Base-by-base conservation (phyloP, 2,329 filamentous ascomycete species). In the Beauveria scarabaeidicola region DNA sequence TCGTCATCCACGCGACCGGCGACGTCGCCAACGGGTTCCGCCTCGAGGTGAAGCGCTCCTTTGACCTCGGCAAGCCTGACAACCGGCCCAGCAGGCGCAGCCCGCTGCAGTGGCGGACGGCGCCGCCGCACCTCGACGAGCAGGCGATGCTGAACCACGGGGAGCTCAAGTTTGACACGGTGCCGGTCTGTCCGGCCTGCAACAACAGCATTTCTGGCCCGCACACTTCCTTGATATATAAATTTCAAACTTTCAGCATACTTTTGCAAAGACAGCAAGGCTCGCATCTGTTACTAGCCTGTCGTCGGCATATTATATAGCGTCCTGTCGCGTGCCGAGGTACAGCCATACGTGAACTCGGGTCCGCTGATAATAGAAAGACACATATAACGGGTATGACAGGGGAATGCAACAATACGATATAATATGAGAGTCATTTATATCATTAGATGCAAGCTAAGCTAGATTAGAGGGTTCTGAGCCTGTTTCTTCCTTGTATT, bases 41-140 rank as follows among this genome's bases (percentile, higher is more conserved):
- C 9, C 64, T 72, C 19, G 64, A 73, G 55, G 63, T 69, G 36
- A 68, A 72, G 52, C 69, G 70, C 6, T 61, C 52, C 54, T 54
- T 66, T 41, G 63, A 72, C 57, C 50, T 73, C 1, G 17, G 48
- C 2, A 38, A 23, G 1, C 48, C 62, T 1, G 52, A 43, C 0
- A 59, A 63, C 29, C 0, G 13, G 1, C 70, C 70, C 0, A 66
- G 61, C 7, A 66, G 57, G 25, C 66, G 63, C 15, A 61, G 69
- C 5, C 65, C 68, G 3, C 61, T 74, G 32, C 69, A 72, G 50
- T 73, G 71, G 70, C 61, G 72, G 2, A 62, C 65, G 1, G 62
- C 43, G 3, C 10, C 43, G 5, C 10, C 51, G 21, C 60, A 64
- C 29, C 65, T 71, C 23, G 60, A 70, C 10, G 65, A 68, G 53